Percentiles rank a stretch among this genome's conserved stretches.
Evolutionary conservation across 768 basidiomycete species (phyloP).

Genomic region (Rhodosporidiobolus sp.): DNA sequence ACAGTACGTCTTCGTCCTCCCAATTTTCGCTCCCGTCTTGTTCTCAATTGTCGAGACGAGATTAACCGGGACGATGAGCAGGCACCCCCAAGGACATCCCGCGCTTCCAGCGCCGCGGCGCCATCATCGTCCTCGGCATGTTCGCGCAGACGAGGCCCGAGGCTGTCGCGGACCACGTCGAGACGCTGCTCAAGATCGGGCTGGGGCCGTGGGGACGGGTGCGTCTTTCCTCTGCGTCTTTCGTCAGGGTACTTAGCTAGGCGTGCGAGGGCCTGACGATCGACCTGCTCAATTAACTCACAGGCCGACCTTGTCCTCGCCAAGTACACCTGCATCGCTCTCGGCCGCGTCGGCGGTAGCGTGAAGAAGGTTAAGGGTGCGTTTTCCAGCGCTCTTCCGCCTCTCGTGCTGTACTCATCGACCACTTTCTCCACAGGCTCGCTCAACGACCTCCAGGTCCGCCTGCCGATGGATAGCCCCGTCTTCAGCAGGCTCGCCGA

Average conservation of each 20-base stretch:
- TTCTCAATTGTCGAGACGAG: too few relatives aligned
- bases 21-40: neutral
- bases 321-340: constrained; percentile 85
- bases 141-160: constrained; percentile 76
- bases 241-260: too few relatives aligned
- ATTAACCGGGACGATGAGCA: constrained; percentile 46
- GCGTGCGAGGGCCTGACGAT: neutral
- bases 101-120: constrained; percentile 80
- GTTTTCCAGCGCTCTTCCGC: constrained; percentile 24
- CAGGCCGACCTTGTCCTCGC: constrained; percentile 86
- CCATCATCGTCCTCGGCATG: constrained; percentile 97
- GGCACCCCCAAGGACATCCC: constrained; percentile 74
- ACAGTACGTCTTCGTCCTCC: constrained; percentile 60
- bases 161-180: constrained; percentile 76
- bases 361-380: constrained; percentile 94
- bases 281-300: neutral
- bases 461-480: constrained; percentile 78
- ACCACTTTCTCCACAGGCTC: constrained; percentile 60
- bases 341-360: constrained; percentile 88
- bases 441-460: constrained; percentile 75
- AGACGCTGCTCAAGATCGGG: constrained; percentile 78
- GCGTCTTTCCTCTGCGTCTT: constrained; percentile 20
- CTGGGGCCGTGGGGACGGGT: constrained; percentile 82
- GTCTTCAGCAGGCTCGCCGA: constrained; percentile 81
- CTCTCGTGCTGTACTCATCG: neutral